Evolutionary conservation across 352 stramenopile genomes (phyloP).

Genomic region (Phytophthora syringae): DNA sequence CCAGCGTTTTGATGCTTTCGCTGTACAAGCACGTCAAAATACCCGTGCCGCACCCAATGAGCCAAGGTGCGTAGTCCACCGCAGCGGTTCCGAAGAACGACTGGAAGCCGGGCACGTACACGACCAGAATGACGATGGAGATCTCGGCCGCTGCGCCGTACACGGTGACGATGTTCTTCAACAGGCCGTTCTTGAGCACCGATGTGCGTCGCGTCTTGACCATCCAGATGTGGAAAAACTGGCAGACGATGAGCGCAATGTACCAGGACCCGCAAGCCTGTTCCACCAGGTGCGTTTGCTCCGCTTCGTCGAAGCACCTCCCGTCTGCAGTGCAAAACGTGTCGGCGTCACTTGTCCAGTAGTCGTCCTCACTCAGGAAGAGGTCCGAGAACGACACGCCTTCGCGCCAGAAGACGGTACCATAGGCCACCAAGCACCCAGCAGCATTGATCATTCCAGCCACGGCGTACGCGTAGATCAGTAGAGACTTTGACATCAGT

Average conservation of each 20-base stretch:
- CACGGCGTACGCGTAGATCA: conserved; percentile 86
- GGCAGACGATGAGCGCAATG: conserved; percentile 73
- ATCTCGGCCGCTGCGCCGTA: conserved; percentile 50
- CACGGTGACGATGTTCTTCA: conserved; percentile 84
- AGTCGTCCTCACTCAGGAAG: conserved; percentile 41
- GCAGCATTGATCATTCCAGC: conserved; percentile 82
- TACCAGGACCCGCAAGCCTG: conserved; percentile 77
- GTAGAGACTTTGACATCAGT: conserved; percentile 81
- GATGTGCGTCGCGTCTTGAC: conserved; percentile 86
- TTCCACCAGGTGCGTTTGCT: conserved; percentile 58
- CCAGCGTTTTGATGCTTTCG: conserved; percentile 45
- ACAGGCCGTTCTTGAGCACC: conserved; percentile 70
- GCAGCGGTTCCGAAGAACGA: conserved; percentile 44
- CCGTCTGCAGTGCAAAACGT: conserved; percentile 33
- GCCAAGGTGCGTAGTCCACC: conserved; percentile 52
- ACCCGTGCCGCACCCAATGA: conserved; percentile 47
- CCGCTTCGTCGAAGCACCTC: conserved; percentile 41
- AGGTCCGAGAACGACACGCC: conserved; percentile 48
- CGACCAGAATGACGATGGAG: conserved; percentile 48
- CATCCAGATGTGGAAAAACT: conserved; percentile 87
- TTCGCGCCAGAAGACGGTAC: conserved; percentile 44
- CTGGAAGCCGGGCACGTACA: conserved; percentile 57
- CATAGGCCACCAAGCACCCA: conserved; percentile 48
- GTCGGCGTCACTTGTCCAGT: conserved; percentile 35
- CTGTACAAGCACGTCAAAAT: conserved; percentile 46